Evolutionary conservation across 148 eudicot species (phyloP), one percentile per base, ranked within the genome.

Genomic region (Beta vulgaris): DNA sequence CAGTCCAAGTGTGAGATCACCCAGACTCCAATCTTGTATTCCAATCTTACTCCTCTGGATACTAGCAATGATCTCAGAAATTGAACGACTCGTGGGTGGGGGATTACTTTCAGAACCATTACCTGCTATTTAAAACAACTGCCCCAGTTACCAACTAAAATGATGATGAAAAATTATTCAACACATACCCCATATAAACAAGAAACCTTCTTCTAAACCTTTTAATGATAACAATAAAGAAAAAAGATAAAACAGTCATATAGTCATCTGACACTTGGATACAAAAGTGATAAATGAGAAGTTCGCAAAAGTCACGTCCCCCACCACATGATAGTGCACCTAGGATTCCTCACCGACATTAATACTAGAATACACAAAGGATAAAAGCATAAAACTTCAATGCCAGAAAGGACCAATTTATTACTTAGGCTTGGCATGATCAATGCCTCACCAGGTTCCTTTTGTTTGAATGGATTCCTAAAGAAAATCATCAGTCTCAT

Each of bases 1-100:
- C 67, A 94, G 82, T 67, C 98, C 98, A 72, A 94, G 75, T 34
- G 97, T 94, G 77, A 94, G 92, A 84, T 94, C 97, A 82, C 92
- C 85, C 54, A 92, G 80, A 81, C 93, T 94, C 98, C 98, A 94
- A 82, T 94, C 91, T 71, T 91, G 88, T 70, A 94, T 60, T 68
- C 97, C 98, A 79, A 80, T 69, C 85, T 90, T 90, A 78, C 95
- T 91, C 78, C 82, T 83, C 76, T 92, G 98, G 65, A 94, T 87
- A 78, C 93, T 89, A 35, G 96, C 82, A 78, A 86, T 46, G 42
- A 92, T 92, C 72, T 92, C 97, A 37, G 88, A 72, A 62, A 92
- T 84, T 73, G 97, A 84, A 73, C 88, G 91, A 85, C 79, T 86
- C 71, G 74, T 82, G 44, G 91, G 86, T 19, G 93, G 89, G 35